Evolutionary conservation across 441 rosid species (phyloP).

Genomic region (Rhodomyrtus psidioides): DNA sequence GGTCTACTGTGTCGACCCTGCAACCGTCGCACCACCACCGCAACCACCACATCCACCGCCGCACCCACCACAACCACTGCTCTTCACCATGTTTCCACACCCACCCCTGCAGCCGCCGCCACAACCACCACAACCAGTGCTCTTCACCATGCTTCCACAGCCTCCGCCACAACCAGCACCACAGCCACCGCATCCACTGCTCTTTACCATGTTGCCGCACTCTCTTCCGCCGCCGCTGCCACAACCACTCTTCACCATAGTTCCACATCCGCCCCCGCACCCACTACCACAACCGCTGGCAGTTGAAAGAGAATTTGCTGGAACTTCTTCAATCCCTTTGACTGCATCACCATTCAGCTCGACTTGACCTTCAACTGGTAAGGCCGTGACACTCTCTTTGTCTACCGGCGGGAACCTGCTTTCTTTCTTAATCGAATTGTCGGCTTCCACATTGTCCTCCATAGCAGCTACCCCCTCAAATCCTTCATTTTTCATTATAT

Average conservation of each 20-base stretch:
- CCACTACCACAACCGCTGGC: neutral
- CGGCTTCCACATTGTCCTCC: neutral
- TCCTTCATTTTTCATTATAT: neutral
- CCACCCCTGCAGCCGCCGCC: neutral
- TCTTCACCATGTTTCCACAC: neutral
- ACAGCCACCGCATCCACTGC: neutral
- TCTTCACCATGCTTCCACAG: neutral
- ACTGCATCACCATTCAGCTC: neutral
- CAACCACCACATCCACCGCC: neutral
- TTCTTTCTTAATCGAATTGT: neutral
- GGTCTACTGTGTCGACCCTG: neutral
- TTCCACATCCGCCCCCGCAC: neutral
- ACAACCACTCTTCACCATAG: neutral
- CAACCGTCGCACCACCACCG: neutral
- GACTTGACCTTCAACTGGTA: neutral
- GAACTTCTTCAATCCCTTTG: neutral
- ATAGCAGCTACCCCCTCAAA: neutral
- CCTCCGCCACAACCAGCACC: neutral
- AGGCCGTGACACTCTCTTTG: neutral
- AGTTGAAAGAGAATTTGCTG: neutral
- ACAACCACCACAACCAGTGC: neutral
- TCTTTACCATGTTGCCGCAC: neutral
- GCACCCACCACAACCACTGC: neutral
- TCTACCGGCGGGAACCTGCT: neutral
- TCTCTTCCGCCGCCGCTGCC: neutral